Percentiles rank a stretch among this genome's conserved stretches.
Conservation (phyloP, 768 basidiomycete genomes). For the Phallus indusiatus region DNA sequence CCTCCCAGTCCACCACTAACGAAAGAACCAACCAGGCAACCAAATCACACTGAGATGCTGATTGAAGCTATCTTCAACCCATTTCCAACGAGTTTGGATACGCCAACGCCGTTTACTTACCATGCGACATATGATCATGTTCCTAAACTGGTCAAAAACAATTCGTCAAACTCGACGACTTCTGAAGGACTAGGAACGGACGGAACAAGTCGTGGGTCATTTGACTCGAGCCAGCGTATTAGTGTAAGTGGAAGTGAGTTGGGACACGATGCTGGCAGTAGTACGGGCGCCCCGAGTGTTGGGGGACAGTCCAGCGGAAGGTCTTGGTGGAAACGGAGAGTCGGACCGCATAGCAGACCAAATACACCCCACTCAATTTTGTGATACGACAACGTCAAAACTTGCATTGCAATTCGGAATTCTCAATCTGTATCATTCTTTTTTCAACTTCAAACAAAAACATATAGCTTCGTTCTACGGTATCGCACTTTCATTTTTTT, state of each 20-base stretch:
- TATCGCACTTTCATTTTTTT: neutral
- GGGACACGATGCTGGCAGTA: neutral
- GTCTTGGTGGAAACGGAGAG: slow-evolving; percentile 4
- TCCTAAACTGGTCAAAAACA: neutral
- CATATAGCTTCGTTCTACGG: neutral
- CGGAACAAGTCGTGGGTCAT: slow-evolving; percentile 4
- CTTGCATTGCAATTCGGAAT: no score
- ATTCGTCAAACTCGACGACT: neutral
- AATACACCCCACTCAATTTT: neutral
- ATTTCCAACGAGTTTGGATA: slow-evolving; percentile 28
- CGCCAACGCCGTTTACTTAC: slow-evolving; percentile 29
- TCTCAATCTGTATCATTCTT: no score
- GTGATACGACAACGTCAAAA: neutral
- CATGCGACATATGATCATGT: slow-evolving; percentile 18
- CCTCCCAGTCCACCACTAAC: neutral
- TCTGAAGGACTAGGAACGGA: neutral
- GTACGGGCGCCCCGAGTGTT: neutral
- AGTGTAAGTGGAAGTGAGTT: neutral
- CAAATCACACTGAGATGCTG: slow-evolving; percentile 47
- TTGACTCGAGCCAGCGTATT: neutral
- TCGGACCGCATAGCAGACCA: neutral
- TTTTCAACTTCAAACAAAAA: no score
- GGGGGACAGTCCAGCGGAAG: neutral
- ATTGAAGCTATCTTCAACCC: slow-evolving; percentile 81
- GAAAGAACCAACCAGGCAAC: neutral